A percentile compares a stretch with the other conserved stretches of the same genome.
These are phyloP conservation scores for Candida vaughaniae DNA, from an alignment of 805 yeast species.

Conservation along the genomic window DNA sequence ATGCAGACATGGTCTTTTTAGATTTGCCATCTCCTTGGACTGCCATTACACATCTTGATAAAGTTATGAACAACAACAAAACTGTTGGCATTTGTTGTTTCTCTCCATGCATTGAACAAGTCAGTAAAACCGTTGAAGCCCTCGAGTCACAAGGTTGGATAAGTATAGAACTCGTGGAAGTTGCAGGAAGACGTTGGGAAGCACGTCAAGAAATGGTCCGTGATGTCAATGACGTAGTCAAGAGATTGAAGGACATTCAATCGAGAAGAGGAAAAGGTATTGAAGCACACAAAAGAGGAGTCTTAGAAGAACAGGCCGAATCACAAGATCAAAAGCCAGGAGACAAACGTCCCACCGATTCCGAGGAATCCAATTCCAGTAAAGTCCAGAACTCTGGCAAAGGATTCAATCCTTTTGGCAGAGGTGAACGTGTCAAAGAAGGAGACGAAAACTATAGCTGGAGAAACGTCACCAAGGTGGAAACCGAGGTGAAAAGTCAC, in stretches of 20 bases:
- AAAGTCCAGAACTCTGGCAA: conserved; percentile 38
- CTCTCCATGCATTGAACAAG: conserved; percentile 98
- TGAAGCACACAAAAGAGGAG: conserved; percentile 41
- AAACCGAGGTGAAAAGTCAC: conserved; percentile 85
- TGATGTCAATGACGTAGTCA: conserved; percentile 71
- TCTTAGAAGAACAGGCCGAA: conserved; percentile 21
- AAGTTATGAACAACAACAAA: conserved; percentile 53
- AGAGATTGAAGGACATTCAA: conserved; percentile 77
- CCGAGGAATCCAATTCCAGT: conserved; percentile 19
- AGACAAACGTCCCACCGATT: conserved; percentile 22
- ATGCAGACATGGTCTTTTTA: conserved; percentile 75
- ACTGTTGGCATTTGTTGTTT: conserved; percentile 85
- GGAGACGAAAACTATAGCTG: conserved; percentile 82
- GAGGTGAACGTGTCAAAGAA: conserved; percentile 78
- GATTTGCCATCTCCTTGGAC: conserved; percentile 98
- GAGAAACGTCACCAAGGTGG: conserved; percentile 82
- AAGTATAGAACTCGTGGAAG: conserved; percentile 87
- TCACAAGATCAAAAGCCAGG: conserved; percentile 16
- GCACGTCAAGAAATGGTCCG: conserved; percentile 87
- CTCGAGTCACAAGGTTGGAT: conserved; percentile 79
- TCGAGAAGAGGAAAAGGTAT: conserved; percentile 63
- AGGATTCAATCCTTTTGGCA: conserved; percentile 91
- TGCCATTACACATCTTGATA: conserved; percentile 74
- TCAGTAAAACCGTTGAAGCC: conserved; percentile 77
- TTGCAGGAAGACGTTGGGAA: conserved; percentile 82